Conservation (phyloP, 208 protist species). For the Trypanosoma platydactyli region DNA sequence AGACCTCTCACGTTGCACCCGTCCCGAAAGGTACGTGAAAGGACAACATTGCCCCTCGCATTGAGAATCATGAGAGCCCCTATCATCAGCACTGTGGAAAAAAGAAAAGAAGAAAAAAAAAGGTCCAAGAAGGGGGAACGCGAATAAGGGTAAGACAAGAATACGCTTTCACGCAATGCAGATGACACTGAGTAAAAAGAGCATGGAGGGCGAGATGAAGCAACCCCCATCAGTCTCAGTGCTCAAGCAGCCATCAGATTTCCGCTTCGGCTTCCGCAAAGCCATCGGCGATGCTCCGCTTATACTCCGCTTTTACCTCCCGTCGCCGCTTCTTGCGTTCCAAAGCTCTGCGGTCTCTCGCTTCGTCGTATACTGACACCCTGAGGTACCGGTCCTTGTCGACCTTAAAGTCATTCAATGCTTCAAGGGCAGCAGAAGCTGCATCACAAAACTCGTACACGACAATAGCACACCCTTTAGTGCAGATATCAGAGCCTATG, state of each 20-base stretch:
- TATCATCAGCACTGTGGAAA: conserved; percentile 57
- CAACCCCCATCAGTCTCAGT: too few species aligned
- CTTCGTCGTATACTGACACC: conserved; percentile 83
- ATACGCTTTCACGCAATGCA: background rate
- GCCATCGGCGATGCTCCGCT: conserved; percentile 58
- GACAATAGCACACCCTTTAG: conserved; percentile 82
- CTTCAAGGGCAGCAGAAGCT: conserved; percentile 54
- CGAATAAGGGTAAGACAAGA: background rate
- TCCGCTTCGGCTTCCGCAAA: conserved; percentile 23
- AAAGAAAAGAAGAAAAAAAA: conserved; percentile 1
- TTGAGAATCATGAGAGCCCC: conserved; percentile 88
- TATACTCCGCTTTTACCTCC: conserved; percentile 79
- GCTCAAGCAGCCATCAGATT: background rate
- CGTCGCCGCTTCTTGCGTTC: conserved; percentile 77
- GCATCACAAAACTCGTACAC: conserved; percentile 88
- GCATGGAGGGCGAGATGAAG: background rate
- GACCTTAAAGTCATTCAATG: conserved; percentile 72
- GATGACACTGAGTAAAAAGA: background rate
- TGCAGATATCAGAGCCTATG: conserved; percentile 57
- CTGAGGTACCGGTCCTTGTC: conserved; percentile 66
- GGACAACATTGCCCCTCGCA: conserved; percentile 82
- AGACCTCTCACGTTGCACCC: conserved; percentile 73
- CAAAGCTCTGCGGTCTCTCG: conserved; percentile 68
- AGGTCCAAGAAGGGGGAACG: background rate
- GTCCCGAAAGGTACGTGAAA: conserved; percentile 84